A percentile compares a stretch with the other conserved stretches of the same genome.
Conservation (phyloP, 1,284 basidiomycete genomes). For the Leccinum solheimii region DNA sequence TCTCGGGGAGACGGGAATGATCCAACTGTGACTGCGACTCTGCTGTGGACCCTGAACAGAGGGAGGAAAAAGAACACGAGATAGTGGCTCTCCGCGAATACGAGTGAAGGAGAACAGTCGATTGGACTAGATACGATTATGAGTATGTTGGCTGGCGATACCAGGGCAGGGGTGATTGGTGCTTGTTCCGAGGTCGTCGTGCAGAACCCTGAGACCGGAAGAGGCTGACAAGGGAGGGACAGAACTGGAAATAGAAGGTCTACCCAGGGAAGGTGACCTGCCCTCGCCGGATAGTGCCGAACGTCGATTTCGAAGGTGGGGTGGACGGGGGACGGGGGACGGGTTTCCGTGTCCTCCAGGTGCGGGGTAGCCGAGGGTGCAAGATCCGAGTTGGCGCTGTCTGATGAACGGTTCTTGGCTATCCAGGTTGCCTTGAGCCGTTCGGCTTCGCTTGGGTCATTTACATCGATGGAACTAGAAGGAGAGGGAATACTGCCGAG, state of each 20-base stretch:
- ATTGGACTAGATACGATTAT: too few species aligned
- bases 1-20: slow-evolving; percentile 14
- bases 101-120: slow-evolving; percentile 4
- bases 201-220: slow-evolving; percentile 32
- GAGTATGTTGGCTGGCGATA: too few species aligned
- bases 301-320: background rate
- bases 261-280: slow-evolving; percentile 5
- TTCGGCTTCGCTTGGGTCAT: slow-evolving; percentile 43
- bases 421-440: slow-evolving; percentile 53
- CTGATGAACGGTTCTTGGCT: slow-evolving; percentile 34
- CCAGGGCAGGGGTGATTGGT: background rate
- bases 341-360: background rate
- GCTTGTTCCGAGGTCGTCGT: slow-evolving; percentile 29
- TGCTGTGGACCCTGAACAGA: slow-evolving; percentile 16
- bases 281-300: slow-evolving; percentile 13
- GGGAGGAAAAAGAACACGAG: slow-evolving; percentile 27
- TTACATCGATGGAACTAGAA: background rate
- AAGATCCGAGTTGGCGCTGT: slow-evolving; percentile 21
- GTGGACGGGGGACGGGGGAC: background rate
- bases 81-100: slow-evolving; percentile 24
- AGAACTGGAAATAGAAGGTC: slow-evolving; percentile 27
- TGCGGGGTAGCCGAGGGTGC: background rate
- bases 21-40: slow-evolving; percentile 22
- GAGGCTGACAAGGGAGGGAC: slow-evolving; percentile 25
- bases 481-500: slow-evolving; percentile 35